A percentile compares a stretch with the other conserved stretches of the same genome.
Evolutionary conservation across 495 filamentous ascomycete species (phyloP).

Genomic region (Daldinia loculata): DNA sequence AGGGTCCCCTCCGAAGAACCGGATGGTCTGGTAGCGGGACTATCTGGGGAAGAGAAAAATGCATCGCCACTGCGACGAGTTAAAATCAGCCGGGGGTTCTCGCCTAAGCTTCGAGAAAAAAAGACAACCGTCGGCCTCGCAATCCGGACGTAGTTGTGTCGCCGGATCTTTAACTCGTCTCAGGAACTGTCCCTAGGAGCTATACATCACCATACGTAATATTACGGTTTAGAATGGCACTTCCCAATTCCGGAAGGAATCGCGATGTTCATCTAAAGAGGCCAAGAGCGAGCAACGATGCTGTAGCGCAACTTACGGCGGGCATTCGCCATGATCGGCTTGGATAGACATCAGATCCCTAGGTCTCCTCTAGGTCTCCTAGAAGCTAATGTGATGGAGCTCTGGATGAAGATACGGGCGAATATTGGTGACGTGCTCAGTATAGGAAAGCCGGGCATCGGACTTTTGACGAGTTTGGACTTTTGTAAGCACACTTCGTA

Average conservation of each 20-base stretch:
- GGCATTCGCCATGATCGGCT: conserved; percentile 27
- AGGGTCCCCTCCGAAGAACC: conserved; percentile 41
- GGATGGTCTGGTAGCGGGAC: conserved; percentile 41
- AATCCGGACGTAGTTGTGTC: conserved; percentile 39
- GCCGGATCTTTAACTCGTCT: conserved; percentile 34
- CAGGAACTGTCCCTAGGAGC: conserved; percentile 14
- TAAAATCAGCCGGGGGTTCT: conserved; percentile 35
- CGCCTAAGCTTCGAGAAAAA: conserved; percentile 36
- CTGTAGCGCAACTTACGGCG: conserved; percentile 23
- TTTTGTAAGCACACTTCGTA: neutral
- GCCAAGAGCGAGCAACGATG: conserved; percentile 37
- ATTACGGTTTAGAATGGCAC: conserved; percentile 35
- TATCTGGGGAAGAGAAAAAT: conserved; percentile 36
- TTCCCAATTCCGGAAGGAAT: conserved; percentile 42
- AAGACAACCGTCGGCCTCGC: conserved; percentile 3
- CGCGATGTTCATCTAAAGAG: conserved; percentile 19
- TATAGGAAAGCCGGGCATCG: neutral
- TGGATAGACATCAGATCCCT: conserved; percentile 13
- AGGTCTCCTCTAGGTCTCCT: conserved; percentile 10
- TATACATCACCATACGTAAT: conserved; percentile 41
- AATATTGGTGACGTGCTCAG: conserved; percentile 6
- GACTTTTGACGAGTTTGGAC: neutral
- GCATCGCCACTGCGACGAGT: conserved; percentile 25
- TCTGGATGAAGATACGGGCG: conserved; percentile 9
- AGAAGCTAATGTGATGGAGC: conserved; percentile 7